Conservation (phyloP, 805 yeast species). For the Candida maltosa region DNA sequence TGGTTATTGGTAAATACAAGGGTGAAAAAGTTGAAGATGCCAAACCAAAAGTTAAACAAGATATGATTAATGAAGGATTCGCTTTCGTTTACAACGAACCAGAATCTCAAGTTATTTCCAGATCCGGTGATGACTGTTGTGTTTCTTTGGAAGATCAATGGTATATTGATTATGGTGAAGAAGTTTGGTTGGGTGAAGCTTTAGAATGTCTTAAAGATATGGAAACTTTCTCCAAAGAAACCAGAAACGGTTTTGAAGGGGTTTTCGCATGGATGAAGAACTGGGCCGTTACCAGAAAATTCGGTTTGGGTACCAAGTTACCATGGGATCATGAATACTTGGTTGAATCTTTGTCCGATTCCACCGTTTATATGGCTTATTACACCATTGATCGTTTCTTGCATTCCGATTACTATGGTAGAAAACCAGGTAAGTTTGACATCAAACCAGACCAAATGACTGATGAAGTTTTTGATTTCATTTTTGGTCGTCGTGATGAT, state of each 20-base stretch:
- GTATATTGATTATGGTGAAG: slow-evolving; percentile 97
- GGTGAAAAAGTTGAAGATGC: slow-evolving; percentile 92
- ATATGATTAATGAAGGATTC: slow-evolving; percentile 68
- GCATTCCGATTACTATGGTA: slow-evolving; percentile 85
- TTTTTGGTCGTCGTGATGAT: slow-evolving; percentile 70
- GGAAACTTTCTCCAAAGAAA: slow-evolving; percentile 80
- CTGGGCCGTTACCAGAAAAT: slow-evolving; percentile 97
- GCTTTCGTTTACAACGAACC: slow-evolving; percentile 95
- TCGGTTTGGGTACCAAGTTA: slow-evolving; percentile 89
- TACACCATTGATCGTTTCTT: slow-evolving; percentile 86
- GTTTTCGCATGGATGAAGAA: slow-evolving; percentile 94
- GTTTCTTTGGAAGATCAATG: slow-evolving; percentile 98
- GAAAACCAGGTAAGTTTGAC: slow-evolving; percentile 64
- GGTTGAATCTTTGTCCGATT: slow-evolving; percentile 93
- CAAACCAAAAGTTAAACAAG: slow-evolving; percentile 81
- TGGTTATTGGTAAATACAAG: slow-evolving; percentile 75
- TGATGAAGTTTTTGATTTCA: slow-evolving; percentile 88
- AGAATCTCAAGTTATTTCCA: slow-evolving; percentile 81
- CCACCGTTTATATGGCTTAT: slow-evolving; percentile 92
- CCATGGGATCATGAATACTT: slow-evolving; percentile 96
- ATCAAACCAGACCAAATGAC: slow-evolving; percentile 84
- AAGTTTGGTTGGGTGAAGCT: slow-evolving; percentile 78
- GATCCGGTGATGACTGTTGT: slow-evolving; percentile 95
- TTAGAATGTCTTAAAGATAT: slow-evolving; percentile 70
- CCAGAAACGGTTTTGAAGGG: slow-evolving; percentile 88